A percentile compares a stretch with the other conserved stretches of the same genome.
Conservation (phyloP, 2,329 filamentous ascomycete genomes). For the Diplocarpon rosae region DNA sequence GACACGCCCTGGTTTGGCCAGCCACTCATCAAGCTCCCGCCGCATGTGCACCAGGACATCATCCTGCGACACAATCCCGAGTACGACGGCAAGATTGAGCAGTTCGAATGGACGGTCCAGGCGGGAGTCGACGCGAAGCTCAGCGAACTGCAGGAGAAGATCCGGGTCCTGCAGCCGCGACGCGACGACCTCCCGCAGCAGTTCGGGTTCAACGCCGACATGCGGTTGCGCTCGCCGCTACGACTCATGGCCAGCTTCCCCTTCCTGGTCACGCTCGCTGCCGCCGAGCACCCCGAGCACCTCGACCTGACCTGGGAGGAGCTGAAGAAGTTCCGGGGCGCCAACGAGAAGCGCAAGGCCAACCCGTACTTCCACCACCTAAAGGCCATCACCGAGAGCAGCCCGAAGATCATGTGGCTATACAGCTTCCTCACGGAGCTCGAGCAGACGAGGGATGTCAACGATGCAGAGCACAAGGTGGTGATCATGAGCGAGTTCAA, state of each 20-base stretch:
- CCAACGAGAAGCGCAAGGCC: slow-evolving; percentile 1
- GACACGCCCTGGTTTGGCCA: slow-evolving; percentile 15
- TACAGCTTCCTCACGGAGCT: slow-evolving; percentile 7
- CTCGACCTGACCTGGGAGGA: slow-evolving; percentile 10
- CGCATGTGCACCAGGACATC: slow-evolving; percentile 14
- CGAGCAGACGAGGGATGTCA: slow-evolving; percentile 1
- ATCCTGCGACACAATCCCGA: slow-evolving; percentile 3
- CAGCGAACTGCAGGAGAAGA: background rate
- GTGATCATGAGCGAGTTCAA: slow-evolving; percentile 14
- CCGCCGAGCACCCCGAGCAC: slow-evolving; percentile 1
- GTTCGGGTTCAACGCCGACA: slow-evolving; percentile 5
- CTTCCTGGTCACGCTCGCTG: slow-evolving; percentile 6
- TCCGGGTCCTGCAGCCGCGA: background rate
- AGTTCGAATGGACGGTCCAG: background rate
- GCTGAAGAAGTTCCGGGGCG: background rate
- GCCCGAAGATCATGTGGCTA: slow-evolving; percentile 15
- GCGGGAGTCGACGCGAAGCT: background rate
- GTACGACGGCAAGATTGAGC: slow-evolving; percentile 1
- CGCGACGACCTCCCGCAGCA: background rate
- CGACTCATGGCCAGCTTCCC: slow-evolving; percentile 14
- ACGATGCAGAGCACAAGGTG: slow-evolving; percentile 11
- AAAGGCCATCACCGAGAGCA: slow-evolving; percentile 7
- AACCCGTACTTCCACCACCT: slow-evolving; percentile 8
- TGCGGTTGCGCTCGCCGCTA: slow-evolving; percentile 1
- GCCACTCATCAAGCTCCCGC: slow-evolving; percentile 13